Evolutionary conservation across 495 filamentous ascomycete species (phyloP).

Genomic region (Collariella sp.): DNA sequence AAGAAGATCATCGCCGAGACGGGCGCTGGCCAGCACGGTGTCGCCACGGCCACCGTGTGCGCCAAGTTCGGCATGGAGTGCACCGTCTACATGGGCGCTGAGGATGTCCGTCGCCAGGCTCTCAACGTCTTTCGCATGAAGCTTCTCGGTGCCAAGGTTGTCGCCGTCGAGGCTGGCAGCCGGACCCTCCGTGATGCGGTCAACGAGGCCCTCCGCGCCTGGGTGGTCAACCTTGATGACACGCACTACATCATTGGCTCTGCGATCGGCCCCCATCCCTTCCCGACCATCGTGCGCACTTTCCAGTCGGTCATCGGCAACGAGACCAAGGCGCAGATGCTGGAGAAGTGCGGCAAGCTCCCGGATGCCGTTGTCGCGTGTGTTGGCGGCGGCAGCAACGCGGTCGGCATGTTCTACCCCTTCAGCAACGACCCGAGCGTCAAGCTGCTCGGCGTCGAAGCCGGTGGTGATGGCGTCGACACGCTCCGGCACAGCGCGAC

Average conservation of each 20-base stretch:
- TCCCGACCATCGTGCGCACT: constrained; percentile 90
- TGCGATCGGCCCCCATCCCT: constrained; percentile 89
- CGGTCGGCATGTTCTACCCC: constrained; percentile 92
- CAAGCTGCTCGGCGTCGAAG: constrained; percentile 87
- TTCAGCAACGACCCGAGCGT: constrained; percentile 80
- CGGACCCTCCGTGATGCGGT: constrained; percentile 87
- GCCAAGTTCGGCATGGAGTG: constrained; percentile 95
- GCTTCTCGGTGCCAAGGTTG: constrained; percentile 80
- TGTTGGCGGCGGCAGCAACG: constrained; percentile 88
- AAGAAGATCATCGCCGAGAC: constrained; percentile 93
- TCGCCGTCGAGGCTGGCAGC: constrained; percentile 79
- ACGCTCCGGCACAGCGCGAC: constrained; percentile 84
- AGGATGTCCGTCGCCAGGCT: constrained; percentile 87
- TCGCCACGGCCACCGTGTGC: constrained; percentile 91
- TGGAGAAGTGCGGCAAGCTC: constrained; percentile 68
- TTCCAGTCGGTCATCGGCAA: constrained; percentile 91
- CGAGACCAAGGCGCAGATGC: constrained; percentile 87
- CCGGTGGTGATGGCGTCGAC: constrained; percentile 90
- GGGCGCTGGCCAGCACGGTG: constrained; percentile 93
- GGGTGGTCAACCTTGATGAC: constrained; percentile 77
- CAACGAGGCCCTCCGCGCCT: constrained; percentile 84
- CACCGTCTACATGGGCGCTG: constrained; percentile 91
- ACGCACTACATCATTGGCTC: constrained; percentile 96
- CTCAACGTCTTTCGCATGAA: constrained; percentile 96
- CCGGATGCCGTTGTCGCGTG: constrained; percentile 95